Base-by-base conservation (phyloP, 805 yeast species). In the Ogataea pignaliae region DNA sequence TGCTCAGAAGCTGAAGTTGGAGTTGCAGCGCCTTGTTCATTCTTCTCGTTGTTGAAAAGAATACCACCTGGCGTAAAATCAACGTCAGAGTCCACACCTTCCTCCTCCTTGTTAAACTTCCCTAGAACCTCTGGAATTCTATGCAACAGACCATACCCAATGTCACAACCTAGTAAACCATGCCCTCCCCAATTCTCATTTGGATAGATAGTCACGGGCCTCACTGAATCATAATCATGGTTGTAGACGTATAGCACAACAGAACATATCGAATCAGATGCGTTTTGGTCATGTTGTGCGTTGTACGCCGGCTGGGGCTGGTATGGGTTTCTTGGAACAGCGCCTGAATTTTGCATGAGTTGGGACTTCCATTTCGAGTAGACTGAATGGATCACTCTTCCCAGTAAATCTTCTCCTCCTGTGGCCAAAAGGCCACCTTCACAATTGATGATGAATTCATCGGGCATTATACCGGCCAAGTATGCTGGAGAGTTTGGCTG, bases 81-180 rank as follows among this genome's bases (percentile, higher is more conserved):
- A 6, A 45, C 42, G 14, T 52, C 53, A 3, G 53, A 49, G 40
- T 49, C 58, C 16, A 45, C 57, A 13, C 21, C 26, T 13, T 43
- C 11, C 26, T 21, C 26, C 26, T 21, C 26, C 7, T 21, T 21
- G 15, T 33, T 14, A 45, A 56, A 78, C 45, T 75, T 73, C 0
- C 76, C 78, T 10, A 72, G 59, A 5, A 79, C 84, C 45, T 80
- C 78, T 1, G 98, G 97, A n/a, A 62, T 45, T 32, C 56, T 51
- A 60, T 91, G 98, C 40, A 91, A 68, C 41, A 85, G 72, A 0
- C 99, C 99, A 56, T 89, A 90, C 0, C 97, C 98, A 15, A 91
- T 95, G 51, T 90, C 95, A 66, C 97, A 89, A 2, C 99, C 99
- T 32, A 91, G 66, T 32, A 88, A 70, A 1, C 96, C 96, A 51